Evolutionary conservation across 106 monocot species (phyloP), one percentile per base, ranked within the genome.

Genomic region (Dioscorea zingiberensis): DNA sequence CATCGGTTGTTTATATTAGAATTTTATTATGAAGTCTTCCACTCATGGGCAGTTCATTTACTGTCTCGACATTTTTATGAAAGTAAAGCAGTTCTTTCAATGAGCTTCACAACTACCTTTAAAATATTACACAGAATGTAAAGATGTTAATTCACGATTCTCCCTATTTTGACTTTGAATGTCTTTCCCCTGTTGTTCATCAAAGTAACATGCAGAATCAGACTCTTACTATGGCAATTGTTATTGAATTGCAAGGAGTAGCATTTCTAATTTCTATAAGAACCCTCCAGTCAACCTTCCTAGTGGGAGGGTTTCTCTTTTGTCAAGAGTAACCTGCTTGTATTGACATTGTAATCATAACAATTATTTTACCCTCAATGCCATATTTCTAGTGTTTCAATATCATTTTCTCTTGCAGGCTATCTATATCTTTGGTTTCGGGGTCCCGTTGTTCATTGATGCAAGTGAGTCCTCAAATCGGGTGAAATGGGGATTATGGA

Each of bases 401-500:
- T 51, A 19, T 18, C 15, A 3, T 19, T 51, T 61, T 21, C 47
- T 46, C 67, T 23, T 87, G 55, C 84, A 94, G 94, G 78, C 72
- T 45, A 66, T 91, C 59, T 92, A 91, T 77, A 60, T 88, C 51
- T 88, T 88, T 79, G 90, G 87, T 56, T 85, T 95, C 77, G 87
- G 88, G 16, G 80, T 95, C 59, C 85, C 87, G 0, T 56, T 97
- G 46, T 97, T 91, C 67, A 60, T 84, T 4, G 83, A 92, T 64
- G 65, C 53, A 45, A 66, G 44, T 67, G 72, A 67, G 54, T 44
- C 61, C 10, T 19, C 63, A 54, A 76, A 79, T 77, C 45, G 72
- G 32, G 77, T 81, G 74, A 91, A 88, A 71, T 91, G 91, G 95
- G 83, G 88, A 29, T 71, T 97, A 69, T 97, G 87, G 91, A 74